Evolutionary conservation across 2,329 filamentous ascomycete genomes (phyloP).

Genomic region (Chaetomiaceae sp.): DNA sequence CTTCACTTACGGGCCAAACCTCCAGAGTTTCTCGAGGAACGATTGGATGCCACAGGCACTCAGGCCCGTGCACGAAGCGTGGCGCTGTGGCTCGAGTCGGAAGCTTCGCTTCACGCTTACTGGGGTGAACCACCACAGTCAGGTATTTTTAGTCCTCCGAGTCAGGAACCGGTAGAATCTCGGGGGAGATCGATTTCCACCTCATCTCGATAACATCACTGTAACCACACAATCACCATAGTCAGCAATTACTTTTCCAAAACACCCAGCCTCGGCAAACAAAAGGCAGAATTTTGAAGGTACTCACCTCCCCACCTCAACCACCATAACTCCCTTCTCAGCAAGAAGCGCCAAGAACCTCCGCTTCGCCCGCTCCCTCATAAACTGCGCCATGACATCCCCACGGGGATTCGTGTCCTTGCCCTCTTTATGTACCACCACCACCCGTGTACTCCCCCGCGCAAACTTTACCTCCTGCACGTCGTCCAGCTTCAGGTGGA

Average conservation of each 20-base stretch:
- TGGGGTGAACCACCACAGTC: too few species aligned
- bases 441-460: constrained; percentile 38
- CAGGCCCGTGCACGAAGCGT: too few species aligned
- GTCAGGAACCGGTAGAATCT: constrained; percentile 10
- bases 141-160: constrained; percentile 8
- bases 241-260: too few species aligned
- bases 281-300: too few species aligned
- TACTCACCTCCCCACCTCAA: constrained; percentile 41
- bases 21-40: too few species aligned
- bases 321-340: constrained; percentile 40
- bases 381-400: constrained; percentile 49
- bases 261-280: too few species aligned
- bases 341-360: constrained; percentile 46
- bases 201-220: constrained; percentile 5
- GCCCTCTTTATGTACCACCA: constrained; percentile 34
- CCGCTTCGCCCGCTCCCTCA: constrained; percentile 48
- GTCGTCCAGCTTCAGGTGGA: constrained; percentile 45
- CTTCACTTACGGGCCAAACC: too few species aligned
- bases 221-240: background rate
- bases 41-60: too few species aligned
- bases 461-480: constrained; percentile 45
- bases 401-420: constrained; percentile 31
- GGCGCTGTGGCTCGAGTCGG: too few species aligned
- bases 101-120: too few species aligned
- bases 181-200: constrained; percentile 6